Evolutionary conservation across 805 yeast genomes (phyloP), one percentile per base, ranked within the genome.

Genomic region (Hanseniaspora mollemarum): DNA sequence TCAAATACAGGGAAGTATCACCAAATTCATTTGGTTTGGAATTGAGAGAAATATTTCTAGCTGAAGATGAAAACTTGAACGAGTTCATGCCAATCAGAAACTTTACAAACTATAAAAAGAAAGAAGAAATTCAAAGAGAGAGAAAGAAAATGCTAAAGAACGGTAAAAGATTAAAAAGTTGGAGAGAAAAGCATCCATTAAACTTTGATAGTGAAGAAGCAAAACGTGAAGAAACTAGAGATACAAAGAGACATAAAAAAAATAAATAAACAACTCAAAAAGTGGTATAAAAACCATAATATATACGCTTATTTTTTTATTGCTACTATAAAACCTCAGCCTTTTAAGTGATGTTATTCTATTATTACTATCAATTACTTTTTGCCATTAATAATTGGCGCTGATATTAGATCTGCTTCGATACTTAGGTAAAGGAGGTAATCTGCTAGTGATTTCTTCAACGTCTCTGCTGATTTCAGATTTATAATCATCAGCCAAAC

Each of bases 1-100:
- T 92, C 73, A 80, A 79, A 59, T 92, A 92, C 63, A 77, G 96
- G 59, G 95, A 87, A 59, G 97, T 92, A 3, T 87, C 95, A 1
- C 96, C 98, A 8, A 97, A 92, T 60, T 70, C 87, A 9, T 92
- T 77, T 67, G 97, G 97, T 12, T 72, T 92, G 44, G 73, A 84
- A 0, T 75, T 92, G 0, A 74, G 92, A 55, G 98, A 92, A 59
- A 92, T 92, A 43, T 71, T 92, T 49, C 68, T 86, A 53, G 98
- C 98, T 13, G 90, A 85, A 60, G 98, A 92, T 63, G 73, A 75
- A 54, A 83, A 82, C 44, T 72, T 92, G 65, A 92, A 92, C 66
- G 82, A 80, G 52, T 87, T 73, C 60, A 81, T 87, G 53, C 92
- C 96, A 21, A 69, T 92, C 59, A 90, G 90, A 71, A 88, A 88